Evolutionary conservation across 768 basidiomycete genomes (phyloP).

Genomic region (Russula sp.): DNA sequence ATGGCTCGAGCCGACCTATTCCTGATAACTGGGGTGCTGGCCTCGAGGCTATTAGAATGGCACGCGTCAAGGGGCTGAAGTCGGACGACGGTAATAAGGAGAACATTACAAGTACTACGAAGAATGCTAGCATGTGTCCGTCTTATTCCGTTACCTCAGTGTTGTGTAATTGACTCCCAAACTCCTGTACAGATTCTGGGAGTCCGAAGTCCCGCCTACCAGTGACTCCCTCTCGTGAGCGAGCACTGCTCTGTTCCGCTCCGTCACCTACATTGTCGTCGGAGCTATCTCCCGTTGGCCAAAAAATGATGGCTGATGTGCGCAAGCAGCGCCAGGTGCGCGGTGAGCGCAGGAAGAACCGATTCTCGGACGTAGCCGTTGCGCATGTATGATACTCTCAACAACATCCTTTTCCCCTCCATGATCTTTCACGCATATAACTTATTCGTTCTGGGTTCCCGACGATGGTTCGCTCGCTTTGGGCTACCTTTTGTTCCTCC

Average conservation of each 20-base stretch:
- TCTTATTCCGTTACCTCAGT: background rate
- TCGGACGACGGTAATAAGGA: slow-evolving; percentile 16
- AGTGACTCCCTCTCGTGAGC: slow-evolving; percentile 40
- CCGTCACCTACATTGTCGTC: slow-evolving; percentile 66
- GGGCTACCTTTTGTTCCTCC: background rate
- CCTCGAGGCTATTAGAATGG: background rate
- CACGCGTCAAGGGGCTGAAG: background rate
- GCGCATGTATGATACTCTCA: background rate
- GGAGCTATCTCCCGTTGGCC: slow-evolving; percentile 63
- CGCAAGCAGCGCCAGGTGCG: slow-evolving; percentile 34
- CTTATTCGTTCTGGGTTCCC: slow-evolving; percentile 8
- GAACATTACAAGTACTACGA: background rate
- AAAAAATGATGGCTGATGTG: slow-evolving; percentile 59
- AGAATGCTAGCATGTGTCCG: background rate
- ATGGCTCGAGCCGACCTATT: background rate
- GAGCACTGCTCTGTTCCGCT: slow-evolving; percentile 30
- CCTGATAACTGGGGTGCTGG: background rate
- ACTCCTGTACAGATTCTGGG: background rate
- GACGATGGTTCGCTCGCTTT: background rate
- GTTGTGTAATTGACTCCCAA: background rate
- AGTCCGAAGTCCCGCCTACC: slow-evolving; percentile 24
- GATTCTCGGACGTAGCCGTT: background rate
- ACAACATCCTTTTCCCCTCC: background rate
- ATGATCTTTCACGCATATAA: slow-evolving; percentile 12
- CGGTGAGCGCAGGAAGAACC: slow-evolving; percentile 6